Conservation (phyloP, 768 basidiomycete species). For the Mycena albidolilacea region DNA sequence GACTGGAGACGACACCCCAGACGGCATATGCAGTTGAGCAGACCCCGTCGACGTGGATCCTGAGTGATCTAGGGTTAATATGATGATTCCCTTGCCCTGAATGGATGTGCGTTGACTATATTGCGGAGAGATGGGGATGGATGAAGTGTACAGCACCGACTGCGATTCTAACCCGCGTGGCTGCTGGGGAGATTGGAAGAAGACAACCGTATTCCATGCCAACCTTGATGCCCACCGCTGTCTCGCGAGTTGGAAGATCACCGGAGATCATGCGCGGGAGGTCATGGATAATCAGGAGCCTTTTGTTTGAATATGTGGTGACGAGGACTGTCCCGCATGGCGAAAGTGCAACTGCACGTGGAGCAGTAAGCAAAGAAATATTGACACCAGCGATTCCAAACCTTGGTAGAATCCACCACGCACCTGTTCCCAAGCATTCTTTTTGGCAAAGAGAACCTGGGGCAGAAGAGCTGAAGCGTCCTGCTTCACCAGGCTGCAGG, state of each 20-base stretch:
- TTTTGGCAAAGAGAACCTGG: not conserved
- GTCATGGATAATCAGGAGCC: not conserved
- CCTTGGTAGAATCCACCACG: not conserved
- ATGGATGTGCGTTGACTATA: not conserved
- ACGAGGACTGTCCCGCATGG: not conserved
- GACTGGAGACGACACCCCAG: not conserved
- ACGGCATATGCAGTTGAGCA: not conserved
- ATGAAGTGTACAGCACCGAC: not conserved
- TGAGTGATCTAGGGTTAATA: not conserved
- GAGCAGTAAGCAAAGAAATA: not conserved
- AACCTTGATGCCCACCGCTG: not conserved
- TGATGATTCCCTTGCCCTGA: not conserved
- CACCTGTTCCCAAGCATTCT: not conserved
- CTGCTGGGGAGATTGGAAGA: not conserved
- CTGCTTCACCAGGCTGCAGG: not conserved
- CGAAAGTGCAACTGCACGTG: not conserved
- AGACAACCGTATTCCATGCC: not conserved
- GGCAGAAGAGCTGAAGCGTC: not conserved
- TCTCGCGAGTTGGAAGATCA: not conserved
- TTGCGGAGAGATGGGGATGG: not conserved
- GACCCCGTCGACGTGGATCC: not conserved
- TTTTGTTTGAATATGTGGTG: not conserved
- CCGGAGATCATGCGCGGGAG: not conserved
- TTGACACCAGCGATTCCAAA: not conserved
- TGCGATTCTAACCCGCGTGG: not conserved